phyloP scores from a whole-genome alignment of 306 rosid genomes.

The Datisca glomerata region DNA sequence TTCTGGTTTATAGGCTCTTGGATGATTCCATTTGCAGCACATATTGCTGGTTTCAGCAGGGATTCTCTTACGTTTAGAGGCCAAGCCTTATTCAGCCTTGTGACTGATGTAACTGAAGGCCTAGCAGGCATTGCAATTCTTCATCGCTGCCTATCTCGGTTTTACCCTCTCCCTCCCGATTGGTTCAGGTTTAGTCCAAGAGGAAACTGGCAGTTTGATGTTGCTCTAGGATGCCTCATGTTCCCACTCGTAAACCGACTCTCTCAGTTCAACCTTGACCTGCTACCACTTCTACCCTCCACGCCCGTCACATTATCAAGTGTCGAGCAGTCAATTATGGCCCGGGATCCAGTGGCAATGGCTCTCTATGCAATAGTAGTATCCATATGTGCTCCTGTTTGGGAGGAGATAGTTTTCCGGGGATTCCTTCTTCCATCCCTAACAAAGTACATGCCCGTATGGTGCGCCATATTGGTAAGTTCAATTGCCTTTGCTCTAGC shows the following conservation, averaged over 20 bases:
- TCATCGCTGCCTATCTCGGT: constrained; percentile 63
- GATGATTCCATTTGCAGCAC: constrained; percentile 82
- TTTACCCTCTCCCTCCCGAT: constrained; percentile 82
- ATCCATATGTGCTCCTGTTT: constrained; percentile 83
- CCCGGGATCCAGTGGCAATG: constrained; percentile 94
- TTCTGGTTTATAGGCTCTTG: constrained; percentile 96
- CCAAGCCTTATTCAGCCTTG: constrained; percentile 78
- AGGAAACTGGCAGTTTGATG: constrained; percentile 86
- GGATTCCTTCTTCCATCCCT: constrained; percentile 93
- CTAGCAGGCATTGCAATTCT: constrained; percentile 76
- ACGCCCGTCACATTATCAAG: constrained; percentile 67
- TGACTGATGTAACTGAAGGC: constrained; percentile 84
- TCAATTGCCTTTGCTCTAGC: constrained; percentile 85
- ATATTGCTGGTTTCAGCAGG: constrained; percentile 59
- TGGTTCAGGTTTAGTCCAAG: constrained; percentile 79
- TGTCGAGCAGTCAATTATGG: constrained; percentile 81
- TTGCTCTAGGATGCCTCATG: constrained; percentile 75
- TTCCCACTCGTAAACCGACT: constrained; percentile 79
- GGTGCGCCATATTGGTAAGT: constrained; percentile 87
- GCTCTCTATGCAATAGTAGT: constrained; percentile 67
- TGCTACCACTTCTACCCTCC: constrained; percentile 76
- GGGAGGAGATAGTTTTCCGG: constrained; percentile 95
- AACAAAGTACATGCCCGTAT: constrained; percentile 88
- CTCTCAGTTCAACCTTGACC: constrained; percentile 72
- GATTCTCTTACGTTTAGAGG: constrained; percentile 77